Base-by-base conservation (phyloP, 176 grass and related monocot species). In the Phoenix dactylifera region DNA sequence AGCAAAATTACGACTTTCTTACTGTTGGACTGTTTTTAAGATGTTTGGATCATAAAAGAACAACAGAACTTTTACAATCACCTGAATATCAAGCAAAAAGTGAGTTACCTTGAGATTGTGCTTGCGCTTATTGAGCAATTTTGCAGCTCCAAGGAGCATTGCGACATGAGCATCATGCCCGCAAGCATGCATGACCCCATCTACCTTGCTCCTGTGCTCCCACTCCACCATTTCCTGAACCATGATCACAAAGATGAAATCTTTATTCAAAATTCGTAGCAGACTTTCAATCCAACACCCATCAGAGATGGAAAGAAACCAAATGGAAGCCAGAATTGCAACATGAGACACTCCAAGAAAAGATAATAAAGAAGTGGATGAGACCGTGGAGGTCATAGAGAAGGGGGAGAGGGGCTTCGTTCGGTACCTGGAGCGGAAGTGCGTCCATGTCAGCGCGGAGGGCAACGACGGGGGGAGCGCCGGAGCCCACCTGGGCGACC, bases 391-490 rank as follows among this genome's bases (percentile, higher is more conserved):
- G 56, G 51, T 22, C 3, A 23, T 35, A 10, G 32, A 29, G 29
- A 7, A 19, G 67, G 15, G 58, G 44, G 3, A 17, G 7, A 54
- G 16, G 51, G 5, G 35, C 35, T 44, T 30, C 16, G 28, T 17
- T 12, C 2, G 22, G 23, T 50, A 88, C 92, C 74, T 88, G 92
- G 22, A 91, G 17, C 19, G 87, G 92, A 16, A 97, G 84, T 10
- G 92, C 92, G 54, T 97, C 92, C 84, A 97, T 97, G 67, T 97
- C 92, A 35, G 92, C 87, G 24, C 92, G 92, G 52, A 97, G 81
- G 18, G 92, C 87, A 50, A 97, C 69, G 70, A 97, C 35, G 0
- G 92, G 92, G n/a, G 72, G 18, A 12, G 24, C 7, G 7, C 87
- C 87, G n/a, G 84, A 91, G 51, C 92, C 92, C 0, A 97, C 74